phyloP scores from a whole-genome alignment of 1,284 basidiomycete genomes.

The Ustilago trichophora region DNA sequence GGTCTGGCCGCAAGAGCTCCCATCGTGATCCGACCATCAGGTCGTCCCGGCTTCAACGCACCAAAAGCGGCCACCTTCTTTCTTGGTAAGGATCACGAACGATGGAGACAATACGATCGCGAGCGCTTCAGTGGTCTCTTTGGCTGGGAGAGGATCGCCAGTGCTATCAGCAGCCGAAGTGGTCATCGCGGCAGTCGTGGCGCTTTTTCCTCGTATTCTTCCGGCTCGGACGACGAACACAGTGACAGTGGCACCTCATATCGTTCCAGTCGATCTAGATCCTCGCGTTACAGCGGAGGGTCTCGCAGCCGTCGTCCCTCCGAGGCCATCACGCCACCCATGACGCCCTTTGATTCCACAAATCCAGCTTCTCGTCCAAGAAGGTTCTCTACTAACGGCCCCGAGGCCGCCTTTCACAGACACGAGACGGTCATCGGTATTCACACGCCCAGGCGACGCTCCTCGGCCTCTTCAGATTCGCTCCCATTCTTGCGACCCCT shows the following conservation, averaged over 20 bases:
- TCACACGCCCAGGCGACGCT: slow-evolving; percentile 52
- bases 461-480: slow-evolving; percentile 29
- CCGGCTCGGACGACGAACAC: slow-evolving; percentile 36
- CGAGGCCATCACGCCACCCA: slow-evolving; percentile 28
- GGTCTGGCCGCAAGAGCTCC: slow-evolving; percentile 26
- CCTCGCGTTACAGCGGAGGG: slow-evolving; percentile 26
- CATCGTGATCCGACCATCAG: slow-evolving; percentile 43
- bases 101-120: slow-evolving; percentile 56
- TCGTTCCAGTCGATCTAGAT: slow-evolving; percentile 33
- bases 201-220: slow-evolving; percentile 34
- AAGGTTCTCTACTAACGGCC: slow-evolving; percentile 52
- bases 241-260: slow-evolving; percentile 37
- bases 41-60: slow-evolving; percentile 40
- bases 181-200: slow-evolving; percentile 25
- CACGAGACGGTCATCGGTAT: slow-evolving; percentile 62
- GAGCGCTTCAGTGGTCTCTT: slow-evolving; percentile 44
- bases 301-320: slow-evolving; percentile 25
- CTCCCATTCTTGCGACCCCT: slow-evolving; percentile 35
- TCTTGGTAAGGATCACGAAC: slow-evolving; percentile 62
- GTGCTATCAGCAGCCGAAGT: slow-evolving; percentile 42
- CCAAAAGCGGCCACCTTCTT: slow-evolving; percentile 58
- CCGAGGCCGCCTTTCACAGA: slow-evolving; percentile 53
- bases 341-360: slow-evolving; percentile 27
- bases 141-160: slow-evolving; percentile 39
- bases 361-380: slow-evolving; percentile 18